Evolutionary conservation across 139 green algal genomes (phyloP), one percentile per base, ranked within the genome.

Genomic region (Chlamydomonas sp.): DNA sequence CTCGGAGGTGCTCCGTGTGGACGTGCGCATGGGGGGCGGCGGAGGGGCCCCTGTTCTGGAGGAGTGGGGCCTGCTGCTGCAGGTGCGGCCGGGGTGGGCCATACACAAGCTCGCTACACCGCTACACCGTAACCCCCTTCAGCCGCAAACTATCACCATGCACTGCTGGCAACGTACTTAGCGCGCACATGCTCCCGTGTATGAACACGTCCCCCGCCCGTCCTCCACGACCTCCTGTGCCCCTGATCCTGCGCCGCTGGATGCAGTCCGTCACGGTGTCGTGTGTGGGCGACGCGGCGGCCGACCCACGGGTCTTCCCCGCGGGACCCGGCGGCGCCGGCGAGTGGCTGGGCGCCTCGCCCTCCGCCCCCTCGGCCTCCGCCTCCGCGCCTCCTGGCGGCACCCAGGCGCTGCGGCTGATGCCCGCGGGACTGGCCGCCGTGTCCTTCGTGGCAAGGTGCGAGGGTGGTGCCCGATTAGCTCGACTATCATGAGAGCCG

Each of bases 401-500:
- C 64, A 78, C 64, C 0, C 84, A 88, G 75, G 49, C 75, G 18
- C 63, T 88, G 84, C 84, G 72, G 6, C 57, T 88, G 57, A 15
- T 88, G 64, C 84, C 84, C 10, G 75, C 57, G 2, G 84, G 84
- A 15, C 14, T 5, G 0, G 73, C 20, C 7, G 84, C 84, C 1
- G 84, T 83, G 15, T 83, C 84, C 8, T 88, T 88, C 17, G 5
- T 88, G 15, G 58, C 10, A 12, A 88, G 75, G 83, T 85, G 73
- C 31, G 73, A 7, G 1, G 61, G 73, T 7, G 66, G 66, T 14
- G 66, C 31, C 31, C 31, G 31, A 49, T 71, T 71, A 14, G 10
- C 10, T 71, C 10, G 10, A 18, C 12, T 10, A 71, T 14, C 66
- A 71, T 71, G 66, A 18, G 66, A 71, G 66, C 10, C 10, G 10